These are phyloP conservation scores for Brassica balearica DNA, from an alignment of 441 rosid species.

Conservation along the genomic window DNA sequence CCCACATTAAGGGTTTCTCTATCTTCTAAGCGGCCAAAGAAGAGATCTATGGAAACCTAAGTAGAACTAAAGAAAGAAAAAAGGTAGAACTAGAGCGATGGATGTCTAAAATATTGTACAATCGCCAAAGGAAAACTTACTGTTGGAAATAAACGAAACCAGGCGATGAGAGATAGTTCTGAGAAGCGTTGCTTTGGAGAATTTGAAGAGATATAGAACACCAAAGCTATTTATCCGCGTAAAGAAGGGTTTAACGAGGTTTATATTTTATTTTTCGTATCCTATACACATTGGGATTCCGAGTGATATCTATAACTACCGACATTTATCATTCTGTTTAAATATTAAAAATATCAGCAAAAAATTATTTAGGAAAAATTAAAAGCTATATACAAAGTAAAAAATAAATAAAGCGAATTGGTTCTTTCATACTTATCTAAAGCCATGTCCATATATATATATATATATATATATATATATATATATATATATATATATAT, in stretches of 20 bases:
- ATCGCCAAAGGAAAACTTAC: conserved; percentile 6
- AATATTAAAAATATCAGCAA: too few species aligned
- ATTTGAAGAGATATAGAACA: not conserved
- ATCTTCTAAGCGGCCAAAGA: not conserved
- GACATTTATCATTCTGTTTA: not conserved
- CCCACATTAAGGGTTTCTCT: not conserved
- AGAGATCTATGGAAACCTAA: not conserved
- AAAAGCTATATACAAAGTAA: not conserved
- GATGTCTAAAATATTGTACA: not conserved
- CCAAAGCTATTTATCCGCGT: not conserved
- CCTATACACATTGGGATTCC: not conserved
- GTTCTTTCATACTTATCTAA: not conserved
- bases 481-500: too few species aligned
- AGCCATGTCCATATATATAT: not conserved
- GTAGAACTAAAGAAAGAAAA: not conserved
- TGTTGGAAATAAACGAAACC: not conserved
- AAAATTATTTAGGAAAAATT: too few species aligned
- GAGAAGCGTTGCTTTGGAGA: not conserved
- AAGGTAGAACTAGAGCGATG: not conserved
- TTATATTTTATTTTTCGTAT: not conserved
- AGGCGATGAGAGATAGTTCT: not conserved
- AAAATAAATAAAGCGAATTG: not conserved
- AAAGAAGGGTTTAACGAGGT: not conserved
- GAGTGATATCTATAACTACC: not conserved
- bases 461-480: too few species aligned